Base-by-base conservation (phyloP, 1,284 basidiomycete species). In the Phylloporus sp. region DNA sequence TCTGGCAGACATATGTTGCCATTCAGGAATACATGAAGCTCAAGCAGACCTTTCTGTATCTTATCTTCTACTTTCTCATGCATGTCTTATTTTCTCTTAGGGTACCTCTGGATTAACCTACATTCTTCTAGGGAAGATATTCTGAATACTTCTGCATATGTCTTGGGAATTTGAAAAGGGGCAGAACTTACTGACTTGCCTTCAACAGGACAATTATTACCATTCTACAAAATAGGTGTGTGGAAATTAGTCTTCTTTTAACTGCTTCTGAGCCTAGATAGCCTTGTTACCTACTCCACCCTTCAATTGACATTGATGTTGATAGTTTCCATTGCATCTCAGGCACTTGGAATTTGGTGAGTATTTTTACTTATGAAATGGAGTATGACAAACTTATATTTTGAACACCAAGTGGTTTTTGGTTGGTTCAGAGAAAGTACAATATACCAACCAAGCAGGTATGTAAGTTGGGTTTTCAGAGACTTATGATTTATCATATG, bases 51-150 rank as follows among this genome's bases (percentile, higher is more conserved):
- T 90, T 90, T 70, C 66, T 91, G 51, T 92, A 92, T 69, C 81
- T 93, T 6, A 78, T 90, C 22, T 92, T 92, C 70, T 92, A 90
- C 74, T 92, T 93, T 72, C 77, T 93, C 34, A 90, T 92, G 89
- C 87, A 69, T 61, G 86, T 76, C 5, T 31, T 22, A 6, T 31
- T 24, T 2, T 44, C 2, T 18, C 13, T 34, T 42, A 31, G 17
- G 22, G 28, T 40, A 17, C n/a, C n/a, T 20, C 18, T 37, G 31
- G 59, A 54, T 39, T 26, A 20, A 46, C 37, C 20, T 44, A 15
- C 22, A 51, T 49, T 40, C 51, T 8, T 58, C 17, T 58, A 88
- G 86, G 85, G 86, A 87, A 34, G 90, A 92, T 73, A 88, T 91
- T 1, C 76, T 92, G 53, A 92, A 91, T 70, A 92, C 91, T 0